Percentiles rank a stretch among this genome's conserved stretches.
Evolutionary conservation across 73 alveolate species (phyloP).

Genomic region (Paramecium octaurelia): DNA sequence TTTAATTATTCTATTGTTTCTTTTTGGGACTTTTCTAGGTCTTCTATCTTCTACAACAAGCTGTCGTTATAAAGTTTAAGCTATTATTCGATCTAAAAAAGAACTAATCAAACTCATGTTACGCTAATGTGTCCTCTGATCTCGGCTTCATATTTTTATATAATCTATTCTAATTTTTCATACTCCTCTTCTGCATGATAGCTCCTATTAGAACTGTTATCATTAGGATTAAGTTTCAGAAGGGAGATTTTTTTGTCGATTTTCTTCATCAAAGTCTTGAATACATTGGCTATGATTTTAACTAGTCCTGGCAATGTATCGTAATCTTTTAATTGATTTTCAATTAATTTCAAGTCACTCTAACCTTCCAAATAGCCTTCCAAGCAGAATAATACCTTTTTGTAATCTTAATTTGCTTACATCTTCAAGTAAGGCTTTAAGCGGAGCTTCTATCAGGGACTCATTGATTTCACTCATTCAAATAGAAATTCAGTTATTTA

Average conservation of each 20-base stretch:
- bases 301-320: slow-evolving; percentile 7
- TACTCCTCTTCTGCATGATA: slow-evolving; percentile 33
- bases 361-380: neutral
- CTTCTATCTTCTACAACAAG: slow-evolving; percentile 41
- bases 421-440: neutral
- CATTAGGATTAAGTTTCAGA: neutral
- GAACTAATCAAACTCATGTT: neutral
- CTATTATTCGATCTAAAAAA: slow-evolving; percentile 54
- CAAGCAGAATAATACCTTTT: neutral
- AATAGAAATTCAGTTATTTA: slow-evolving; percentile 6
- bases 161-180: slow-evolving; percentile 42
- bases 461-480: slow-evolving; percentile 14
- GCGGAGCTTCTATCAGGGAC: neutral
- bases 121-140: slow-evolving; percentile 66
- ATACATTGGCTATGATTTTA: neutral
- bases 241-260: neutral
- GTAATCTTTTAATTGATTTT: slow-evolving; percentile 25
- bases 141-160: slow-evolving; percentile 61
- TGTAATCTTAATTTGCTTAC: neutral
- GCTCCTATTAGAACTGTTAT: neutral
- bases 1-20: slow-evolving; percentile 5
- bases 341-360: slow-evolving; percentile 38
- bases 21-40: slow-evolving; percentile 48
- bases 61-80: slow-evolving; percentile 63
- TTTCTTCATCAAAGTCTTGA: slow-evolving; percentile 23